Conservation (phyloP, 2,329 filamentous ascomycete species). For the Fusarium brachygibbosum region DNA sequence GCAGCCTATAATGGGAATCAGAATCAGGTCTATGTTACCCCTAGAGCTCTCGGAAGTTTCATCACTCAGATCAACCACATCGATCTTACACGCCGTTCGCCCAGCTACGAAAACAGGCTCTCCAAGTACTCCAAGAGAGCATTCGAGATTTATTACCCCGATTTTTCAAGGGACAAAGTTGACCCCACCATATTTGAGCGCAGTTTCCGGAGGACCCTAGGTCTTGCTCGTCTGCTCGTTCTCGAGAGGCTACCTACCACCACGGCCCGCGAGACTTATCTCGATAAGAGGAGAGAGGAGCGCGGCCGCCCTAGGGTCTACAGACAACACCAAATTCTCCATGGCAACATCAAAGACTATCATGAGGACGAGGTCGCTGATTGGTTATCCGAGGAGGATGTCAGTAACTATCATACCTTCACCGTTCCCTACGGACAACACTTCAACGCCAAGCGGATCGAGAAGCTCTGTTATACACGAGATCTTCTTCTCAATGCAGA, state of each 20-base stretch:
- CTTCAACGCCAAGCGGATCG: constrained; percentile 77
- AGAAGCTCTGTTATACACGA: constrained; percentile 84
- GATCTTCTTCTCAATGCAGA: constrained; percentile 87
- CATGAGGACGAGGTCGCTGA: constrained; percentile 87
- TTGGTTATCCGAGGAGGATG: constrained; percentile 82
- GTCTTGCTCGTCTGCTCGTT: constrained; percentile 82
- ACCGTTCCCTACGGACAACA: constrained; percentile 75
- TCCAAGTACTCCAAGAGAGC: constrained; percentile 88
- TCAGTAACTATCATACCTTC: constrained; percentile 85
- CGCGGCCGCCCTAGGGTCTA: constrained; percentile 74
- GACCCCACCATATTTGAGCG: constrained; percentile 91
- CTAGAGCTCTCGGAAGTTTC: constrained; percentile 81
- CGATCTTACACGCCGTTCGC: constrained; percentile 82
- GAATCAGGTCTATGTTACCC: constrained; percentile 81
- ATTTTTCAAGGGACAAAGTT: constrained; percentile 78
- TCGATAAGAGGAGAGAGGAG: constrained; percentile 77
- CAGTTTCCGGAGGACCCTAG: constrained; percentile 80
- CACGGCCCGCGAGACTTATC: constrained; percentile 76
- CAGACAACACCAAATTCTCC: constrained; percentile 52
- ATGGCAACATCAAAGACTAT: constrained; percentile 82
- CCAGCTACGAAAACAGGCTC: constrained; percentile 88
- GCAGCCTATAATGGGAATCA: constrained; percentile 78
- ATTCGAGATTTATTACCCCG: constrained; percentile 86
- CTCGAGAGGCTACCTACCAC: constrained; percentile 81
- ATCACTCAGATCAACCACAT: constrained; percentile 86